Evolutionary conservation across 805 yeast genomes (phyloP).

Genomic region (Lachancea dasiensis): DNA sequence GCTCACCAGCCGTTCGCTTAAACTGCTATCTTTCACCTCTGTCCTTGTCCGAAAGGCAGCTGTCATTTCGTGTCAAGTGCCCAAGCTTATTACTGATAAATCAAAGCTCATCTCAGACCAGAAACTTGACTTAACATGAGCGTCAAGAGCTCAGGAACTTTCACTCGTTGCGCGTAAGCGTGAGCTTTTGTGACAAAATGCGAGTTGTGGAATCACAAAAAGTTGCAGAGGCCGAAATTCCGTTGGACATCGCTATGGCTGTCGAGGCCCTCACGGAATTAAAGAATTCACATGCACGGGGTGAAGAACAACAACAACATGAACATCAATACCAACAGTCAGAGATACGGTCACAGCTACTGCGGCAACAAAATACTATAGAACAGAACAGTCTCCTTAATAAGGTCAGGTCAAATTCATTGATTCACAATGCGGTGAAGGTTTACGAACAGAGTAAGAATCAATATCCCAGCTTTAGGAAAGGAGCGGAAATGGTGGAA

Average conservation of each 20-base stretch:
- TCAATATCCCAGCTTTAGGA: constrained; percentile 35
- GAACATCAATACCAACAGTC: constrained; percentile 3
- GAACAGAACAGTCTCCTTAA: constrained; percentile 14
- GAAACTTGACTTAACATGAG: too few relatives aligned
- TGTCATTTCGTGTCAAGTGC: too few relatives aligned
- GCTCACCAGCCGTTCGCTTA: too few relatives aligned
- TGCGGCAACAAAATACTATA: too few relatives aligned
- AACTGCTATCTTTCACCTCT: too few relatives aligned
- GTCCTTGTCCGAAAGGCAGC: too few relatives aligned
- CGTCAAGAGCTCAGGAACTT: too few relatives aligned
- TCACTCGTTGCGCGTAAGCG: too few relatives aligned
- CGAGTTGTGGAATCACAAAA: not conserved
- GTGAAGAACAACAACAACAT: not conserved
- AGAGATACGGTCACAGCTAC: too few relatives aligned
- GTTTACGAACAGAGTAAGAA: constrained; percentile 42
- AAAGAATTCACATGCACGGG: constrained; percentile 17
- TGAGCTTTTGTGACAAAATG: not conserved
- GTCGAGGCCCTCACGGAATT: constrained; percentile 22
- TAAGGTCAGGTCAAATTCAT: constrained; percentile 18
- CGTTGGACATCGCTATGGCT: constrained; percentile 15
- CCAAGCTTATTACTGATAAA: too few relatives aligned
- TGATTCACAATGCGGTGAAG: constrained; percentile 43
- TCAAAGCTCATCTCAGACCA: too few relatives aligned
- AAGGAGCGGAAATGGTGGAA: constrained; percentile 57
- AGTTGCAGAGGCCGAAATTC: not conserved